These are phyloP conservation scores for Exsudoporus frostii DNA, from an alignment of 768 basidiomycete genomes.

Conservation along the genomic window DNA sequence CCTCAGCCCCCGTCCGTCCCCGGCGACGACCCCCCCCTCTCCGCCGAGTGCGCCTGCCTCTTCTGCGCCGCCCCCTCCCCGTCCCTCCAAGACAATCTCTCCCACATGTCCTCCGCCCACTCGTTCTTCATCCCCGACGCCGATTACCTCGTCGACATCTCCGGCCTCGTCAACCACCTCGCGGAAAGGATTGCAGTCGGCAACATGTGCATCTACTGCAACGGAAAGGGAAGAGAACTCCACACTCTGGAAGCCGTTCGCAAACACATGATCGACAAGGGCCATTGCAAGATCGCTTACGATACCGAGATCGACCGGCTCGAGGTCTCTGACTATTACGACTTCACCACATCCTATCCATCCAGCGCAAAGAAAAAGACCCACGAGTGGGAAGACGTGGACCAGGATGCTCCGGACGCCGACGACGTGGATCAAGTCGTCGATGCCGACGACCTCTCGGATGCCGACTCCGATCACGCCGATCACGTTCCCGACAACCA, in stretches of 20 bases:
- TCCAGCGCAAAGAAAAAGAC: constrained; percentile 8
- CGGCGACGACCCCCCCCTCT: background rate
- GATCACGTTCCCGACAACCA: constrained; percentile 48
- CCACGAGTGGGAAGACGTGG: constrained; percentile 33
- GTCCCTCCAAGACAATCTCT: constrained; percentile 62
- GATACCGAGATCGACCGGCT: constrained; percentile 75
- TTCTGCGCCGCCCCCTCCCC: constrained; percentile 66
- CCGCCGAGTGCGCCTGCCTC: constrained; percentile 60
- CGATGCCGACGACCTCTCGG: constrained; percentile 11
- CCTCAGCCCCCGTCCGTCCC: background rate
- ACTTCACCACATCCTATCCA: constrained; percentile 82
- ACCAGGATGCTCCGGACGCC: constrained; percentile 17
- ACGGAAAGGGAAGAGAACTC: constrained; percentile 77
- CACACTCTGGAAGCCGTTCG: constrained; percentile 82
- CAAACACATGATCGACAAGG: constrained; percentile 95
- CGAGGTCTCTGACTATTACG: constrained; percentile 91
- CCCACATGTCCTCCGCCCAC: constrained; percentile 85
- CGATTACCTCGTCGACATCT: constrained; percentile 81
- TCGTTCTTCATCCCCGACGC: constrained; percentile 97
- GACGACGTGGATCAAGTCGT: constrained; percentile 17
- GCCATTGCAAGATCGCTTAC: constrained; percentile 95
- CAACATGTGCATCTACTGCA: constrained; percentile 91
- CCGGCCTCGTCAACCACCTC: constrained; percentile 80
- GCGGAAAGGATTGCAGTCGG: constrained; percentile 93
- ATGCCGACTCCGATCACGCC: constrained; percentile 35